Percentiles rank a stretch among this genome's conserved stretches.
These are phyloP conservation scores for Botryosphaeria agaves DNA, from an alignment of 2,329 filamentous ascomycete genomes.

Conservation along the genomic window DNA sequence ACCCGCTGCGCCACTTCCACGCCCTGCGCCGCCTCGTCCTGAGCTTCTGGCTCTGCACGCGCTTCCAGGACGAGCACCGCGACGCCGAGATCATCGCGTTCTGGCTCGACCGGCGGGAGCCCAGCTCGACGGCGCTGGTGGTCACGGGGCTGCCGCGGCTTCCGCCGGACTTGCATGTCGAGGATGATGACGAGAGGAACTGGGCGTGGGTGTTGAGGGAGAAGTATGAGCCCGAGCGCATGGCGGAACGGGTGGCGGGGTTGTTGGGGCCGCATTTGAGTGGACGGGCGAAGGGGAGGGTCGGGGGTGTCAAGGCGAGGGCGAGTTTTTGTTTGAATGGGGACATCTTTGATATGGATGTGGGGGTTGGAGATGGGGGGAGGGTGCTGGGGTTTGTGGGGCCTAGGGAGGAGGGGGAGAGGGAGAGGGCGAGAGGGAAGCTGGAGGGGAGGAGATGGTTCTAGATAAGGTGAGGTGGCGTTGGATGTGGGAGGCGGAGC, in stretches of 20 bases:
- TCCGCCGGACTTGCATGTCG: no score
- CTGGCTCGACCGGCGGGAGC: slow-evolving; percentile 23
- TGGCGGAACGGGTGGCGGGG: slow-evolving; percentile 21
- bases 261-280: slow-evolving; percentile 24
- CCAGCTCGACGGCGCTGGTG: slow-evolving; percentile 19
- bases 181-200: slow-evolving; percentile 16
- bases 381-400: slow-evolving; percentile 22
- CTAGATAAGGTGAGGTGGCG: no score
- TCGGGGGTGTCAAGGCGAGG: slow-evolving; percentile 23
- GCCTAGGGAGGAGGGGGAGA: slow-evolving; percentile 26
- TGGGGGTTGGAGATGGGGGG: slow-evolving; percentile 14
- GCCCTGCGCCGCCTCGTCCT: slow-evolving; percentile 23
- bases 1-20: slow-evolving; percentile 22
- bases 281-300: slow-evolving; percentile 19
- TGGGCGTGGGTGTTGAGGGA: slow-evolving; percentile 25
- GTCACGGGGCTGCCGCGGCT: no score
- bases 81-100: slow-evolving; percentile 25
- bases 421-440: slow-evolving; percentile 22
- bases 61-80: slow-evolving; percentile 19
- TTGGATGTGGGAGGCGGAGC: no score
- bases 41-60: slow-evolving; percentile 23
- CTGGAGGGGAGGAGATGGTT: slow-evolving; percentile 27
- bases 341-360: slow-evolving; percentile 28
- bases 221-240: slow-evolving; percentile 19
- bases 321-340: slow-evolving; percentile 27